These are phyloP conservation scores for Tieghemiomyces parasiticus DNA, from an alignment of 192 early-diverging fungal genomes.

Conservation along the genomic window DNA sequence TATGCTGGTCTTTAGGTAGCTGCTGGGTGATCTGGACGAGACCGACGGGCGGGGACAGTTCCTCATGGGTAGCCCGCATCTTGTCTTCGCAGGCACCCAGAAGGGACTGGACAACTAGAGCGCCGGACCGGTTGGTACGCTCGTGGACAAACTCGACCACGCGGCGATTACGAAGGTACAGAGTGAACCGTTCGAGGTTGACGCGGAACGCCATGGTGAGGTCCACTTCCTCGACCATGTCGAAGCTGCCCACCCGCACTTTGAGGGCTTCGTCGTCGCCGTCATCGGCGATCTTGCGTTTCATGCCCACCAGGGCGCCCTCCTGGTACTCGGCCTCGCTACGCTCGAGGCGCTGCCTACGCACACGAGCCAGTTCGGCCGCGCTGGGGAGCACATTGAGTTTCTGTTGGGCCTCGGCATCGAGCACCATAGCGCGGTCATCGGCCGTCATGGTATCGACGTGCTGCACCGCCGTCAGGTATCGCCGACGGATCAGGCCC, in stretches of 20 bases:
- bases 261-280: not conserved
- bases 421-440: slow-evolving; percentile 45
- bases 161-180: slow-evolving; percentile 49
- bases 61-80: slow-evolving; percentile 36
- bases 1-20: slow-evolving; percentile 21
- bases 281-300: slow-evolving; percentile 16
- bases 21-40: slow-evolving; percentile 33
- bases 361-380: slow-evolving; percentile 39
- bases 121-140: slow-evolving; percentile 48
- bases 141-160: slow-evolving; percentile 39
- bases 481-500: slow-evolving; percentile 42
- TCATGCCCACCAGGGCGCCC: slow-evolving; percentile 32
- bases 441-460: slow-evolving; percentile 39
- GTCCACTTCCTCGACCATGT: slow-evolving; percentile 22
- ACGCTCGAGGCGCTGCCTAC: slow-evolving; percentile 25
- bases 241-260: slow-evolving; percentile 3
- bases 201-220: slow-evolving; percentile 43
- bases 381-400: slow-evolving; percentile 38
- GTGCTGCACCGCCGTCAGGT: slow-evolving; percentile 37
- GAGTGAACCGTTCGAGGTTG: slow-evolving; percentile 48
- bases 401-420: slow-evolving; percentile 38
- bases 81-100: slow-evolving; percentile 39
- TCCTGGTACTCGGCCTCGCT: slow-evolving; percentile 31
- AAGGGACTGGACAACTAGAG: slow-evolving; percentile 34
- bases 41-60: slow-evolving; percentile 24